Base-by-base conservation (phyloP, 176 grass and related monocot genomes). In the Cenchrus purpureus region DNA sequence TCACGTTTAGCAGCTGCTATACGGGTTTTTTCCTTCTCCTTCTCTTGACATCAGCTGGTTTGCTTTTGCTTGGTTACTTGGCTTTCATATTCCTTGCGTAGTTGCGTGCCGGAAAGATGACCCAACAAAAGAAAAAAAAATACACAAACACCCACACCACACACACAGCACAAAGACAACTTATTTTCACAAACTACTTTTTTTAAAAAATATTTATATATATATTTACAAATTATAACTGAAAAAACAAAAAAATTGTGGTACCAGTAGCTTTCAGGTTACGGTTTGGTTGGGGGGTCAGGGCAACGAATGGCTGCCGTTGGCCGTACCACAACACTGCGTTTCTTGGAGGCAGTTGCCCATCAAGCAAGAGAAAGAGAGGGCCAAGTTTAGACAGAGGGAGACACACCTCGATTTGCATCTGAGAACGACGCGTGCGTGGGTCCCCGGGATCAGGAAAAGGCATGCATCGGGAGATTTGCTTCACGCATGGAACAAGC, bases 401-500 rank as follows among this genome's bases (percentile, higher is more conserved):
- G 25, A 25, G 25, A 25, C 25, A 72, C 76, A 7, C 62, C 32
- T 80, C 55, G 74, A 64, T 52, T 71, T 72, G 68, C 63, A 45
- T 25, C 48, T 20, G 48, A 73, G 20, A 42, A 55, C 7, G 62
- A 59, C 50, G 43, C 51, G 3, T 48, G 37, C 9, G 56, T 15
- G 52, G 65, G 25, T 25, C 46, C 12, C 22, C 4, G 3, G 53
- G 3, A 14, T 81, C 40, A 12, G 69, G 50, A 67, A 15, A 8
- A 82, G 52, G 55, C 17, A 10, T 56, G 49, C 25, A 25, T 25
- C 25, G 45, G 34, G 8, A 3, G 62, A 82, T 82, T 77, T 43
- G 79, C 63, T 82, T 87, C 63, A 87, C 72, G 79, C 72, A 77
- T 82, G 62, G 2, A 60, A 37, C 70, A 67, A 67, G 52, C 52